Base-by-base conservation (phyloP, 2,329 filamentous ascomycete genomes). In the Aureobasidium mangrovei region DNA sequence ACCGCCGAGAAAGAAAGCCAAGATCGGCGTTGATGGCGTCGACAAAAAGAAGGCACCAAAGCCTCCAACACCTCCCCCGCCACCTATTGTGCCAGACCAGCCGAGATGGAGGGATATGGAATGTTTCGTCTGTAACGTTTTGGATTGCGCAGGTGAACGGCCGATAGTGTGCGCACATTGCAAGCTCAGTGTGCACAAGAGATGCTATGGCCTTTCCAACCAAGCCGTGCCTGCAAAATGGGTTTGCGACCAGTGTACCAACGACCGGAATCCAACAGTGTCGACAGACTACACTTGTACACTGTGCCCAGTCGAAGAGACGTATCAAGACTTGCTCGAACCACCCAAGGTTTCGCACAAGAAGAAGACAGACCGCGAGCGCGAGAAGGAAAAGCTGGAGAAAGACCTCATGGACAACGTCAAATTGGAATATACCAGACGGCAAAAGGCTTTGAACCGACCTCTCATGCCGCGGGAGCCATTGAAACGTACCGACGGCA, bases 281-380 rank as follows among this genome's bases (percentile, higher is more conserved):
- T 96, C 93, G n/a, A 91, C 94, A 56, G 83, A 86, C 65, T 97
- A 97, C 69, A 87, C 91, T 72, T 98, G 93, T 69, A 85, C 95
- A 47, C 75, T 98, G 33, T 98, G 93, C 66, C 88, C 93, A 10
- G 80, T 95, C 10, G 85, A 88, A 55, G 77, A 81, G 62, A 94
- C 86, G 0, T 84, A 89, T 51, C 83, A 88, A 60, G 89, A 95
- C 58, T 83, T 95, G 61, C 83, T 93, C 59, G 90, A 94, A 65
- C 81, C 85, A 18, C 84, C 90, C 1, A 95, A 88, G 71, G 74
- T 82, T 18, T 82, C 82, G 1, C 83, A 85, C 61, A 86, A 89
- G 69, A 97, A 96, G 78, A 97, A 96, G 73, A 85, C 84, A 0
- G 91, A 96, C 58, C 87, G 91, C 57, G 91, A 96, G 56, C 82